Conservation (phyloP, 129 eudicot species). For the Deinandra increscens region DNA sequence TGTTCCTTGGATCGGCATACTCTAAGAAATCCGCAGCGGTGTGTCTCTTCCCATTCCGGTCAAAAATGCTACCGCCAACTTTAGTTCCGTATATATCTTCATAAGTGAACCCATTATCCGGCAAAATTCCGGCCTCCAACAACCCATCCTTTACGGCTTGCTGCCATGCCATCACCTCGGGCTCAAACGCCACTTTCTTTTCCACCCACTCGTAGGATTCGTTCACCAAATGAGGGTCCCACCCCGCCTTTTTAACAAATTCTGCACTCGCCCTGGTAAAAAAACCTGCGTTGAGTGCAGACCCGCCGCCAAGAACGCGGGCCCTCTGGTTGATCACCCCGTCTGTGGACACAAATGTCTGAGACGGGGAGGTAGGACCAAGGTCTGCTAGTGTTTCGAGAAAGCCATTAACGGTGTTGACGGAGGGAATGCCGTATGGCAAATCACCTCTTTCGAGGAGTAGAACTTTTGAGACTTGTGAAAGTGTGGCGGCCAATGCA, state of each 20-base stretch:
- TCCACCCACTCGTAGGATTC: conserved; percentile 81
- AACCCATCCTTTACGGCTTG: conserved; percentile 75
- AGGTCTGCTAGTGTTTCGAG: conserved; percentile 41
- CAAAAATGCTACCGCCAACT: conserved; percentile 78
- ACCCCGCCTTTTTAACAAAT: conserved; percentile 41
- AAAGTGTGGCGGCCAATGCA: conserved; percentile 76
- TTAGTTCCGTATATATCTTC: conserved; percentile 76
- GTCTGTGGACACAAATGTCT: conserved; percentile 66
- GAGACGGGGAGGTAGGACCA: conserved; percentile 67
- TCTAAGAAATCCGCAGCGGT: conserved; percentile 85
- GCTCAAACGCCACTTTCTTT: conserved; percentile 62
- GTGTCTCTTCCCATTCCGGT: conserved; percentile 58
- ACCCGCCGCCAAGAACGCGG: conserved; percentile 80
- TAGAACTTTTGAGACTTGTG: conserved; percentile 51
- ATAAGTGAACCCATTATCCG: conserved; percentile 57
- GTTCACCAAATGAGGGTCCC: conserved; percentile 49
- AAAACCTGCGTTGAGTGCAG: conserved; percentile 81
- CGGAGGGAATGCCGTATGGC: conserved; percentile 52
- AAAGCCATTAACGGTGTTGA: conserved; percentile 49
- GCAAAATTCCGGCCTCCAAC: conserved; percentile 62
- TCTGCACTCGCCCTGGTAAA: conserved; percentile 59
- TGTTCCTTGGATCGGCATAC: conserved; percentile 56
- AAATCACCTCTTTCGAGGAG: conserved; percentile 76
- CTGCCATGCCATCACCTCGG: conserved; percentile 64
- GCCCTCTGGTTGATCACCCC: conserved; percentile 80